Percentiles rank a stretch among this genome's conserved stretches.
These are phyloP conservation scores for Alternaria novae-zelandiae DNA, from an alignment of 2,329 filamentous ascomycete species.

Conservation along the genomic window DNA sequence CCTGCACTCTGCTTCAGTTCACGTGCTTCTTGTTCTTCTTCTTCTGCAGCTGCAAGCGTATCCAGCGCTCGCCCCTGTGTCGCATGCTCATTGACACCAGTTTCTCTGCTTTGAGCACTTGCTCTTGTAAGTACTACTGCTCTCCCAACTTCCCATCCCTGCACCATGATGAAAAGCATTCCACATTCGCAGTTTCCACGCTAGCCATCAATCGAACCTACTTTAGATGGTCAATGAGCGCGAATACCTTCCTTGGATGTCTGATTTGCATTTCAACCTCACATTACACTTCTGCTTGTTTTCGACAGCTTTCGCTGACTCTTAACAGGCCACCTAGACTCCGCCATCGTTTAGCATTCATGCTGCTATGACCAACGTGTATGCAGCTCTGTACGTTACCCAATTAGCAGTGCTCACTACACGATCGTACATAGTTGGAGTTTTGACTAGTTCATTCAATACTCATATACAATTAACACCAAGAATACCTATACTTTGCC, in stretches of 20 bases:
- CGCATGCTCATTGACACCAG: not conserved
- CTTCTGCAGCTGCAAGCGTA: slow-evolving; percentile 1
- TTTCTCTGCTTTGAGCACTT: not conserved
- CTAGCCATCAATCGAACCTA: slow-evolving; percentile 72
- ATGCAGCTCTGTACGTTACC: not conserved
- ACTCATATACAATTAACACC: slow-evolving; percentile 10
- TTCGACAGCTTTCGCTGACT: slow-evolving; percentile 5
- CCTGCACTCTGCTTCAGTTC: slow-evolving; percentile 3
- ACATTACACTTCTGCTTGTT: not conserved
- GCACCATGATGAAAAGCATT: slow-evolving; percentile 71
- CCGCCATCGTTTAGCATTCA: slow-evolving; percentile 1
- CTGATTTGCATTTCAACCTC: slow-evolving; percentile 55
- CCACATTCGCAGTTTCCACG: slow-evolving; percentile 92
- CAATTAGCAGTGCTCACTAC: not conserved
- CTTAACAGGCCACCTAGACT: slow-evolving; percentile 2
- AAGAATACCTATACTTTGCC: not conserved
- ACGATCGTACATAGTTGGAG: not conserved
- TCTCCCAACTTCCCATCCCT: not conserved
- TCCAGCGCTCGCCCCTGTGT: not conserved
- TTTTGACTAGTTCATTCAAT: slow-evolving; percentile 11
- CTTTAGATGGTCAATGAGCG: slow-evolving; percentile 70
- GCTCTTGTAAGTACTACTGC: slow-evolving; percentile 6
- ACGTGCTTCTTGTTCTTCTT: not conserved
- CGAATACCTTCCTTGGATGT: slow-evolving; percentile 76
- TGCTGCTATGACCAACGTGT: not conserved